Percentiles rank a stretch among this genome's conserved stretches.
Evolutionary conservation across 75 land plant genomes (phyloP).

Genomic region (Larix kaempferi): DNA sequence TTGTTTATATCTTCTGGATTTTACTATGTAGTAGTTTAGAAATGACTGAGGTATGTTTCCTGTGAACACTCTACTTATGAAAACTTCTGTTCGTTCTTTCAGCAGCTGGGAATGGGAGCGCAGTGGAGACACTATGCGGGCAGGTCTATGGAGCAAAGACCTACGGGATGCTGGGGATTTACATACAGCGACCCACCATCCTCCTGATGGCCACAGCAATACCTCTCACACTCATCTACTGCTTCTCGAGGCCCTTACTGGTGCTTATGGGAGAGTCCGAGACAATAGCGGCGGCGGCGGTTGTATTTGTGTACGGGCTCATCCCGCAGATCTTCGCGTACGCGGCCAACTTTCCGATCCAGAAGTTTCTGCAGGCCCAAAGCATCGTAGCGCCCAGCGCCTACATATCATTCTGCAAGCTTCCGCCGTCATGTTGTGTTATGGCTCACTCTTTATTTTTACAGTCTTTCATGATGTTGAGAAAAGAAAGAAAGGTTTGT

Average conservation of each 20-base stretch:
- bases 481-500: too few relatives aligned
- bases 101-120: constrained; percentile 71
- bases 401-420: constrained; percentile 26
- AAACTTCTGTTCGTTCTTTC: background rate
- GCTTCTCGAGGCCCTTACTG: constrained; percentile 30
- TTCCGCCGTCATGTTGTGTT: constrained; percentile 43
- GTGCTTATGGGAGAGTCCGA: constrained; percentile 31
- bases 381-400: constrained; percentile 52
- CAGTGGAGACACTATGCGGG: constrained; percentile 64
- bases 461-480: too few relatives aligned
- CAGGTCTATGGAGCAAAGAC: constrained; percentile 57
- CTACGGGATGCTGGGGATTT: constrained; percentile 49
- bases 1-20: too few relatives aligned
- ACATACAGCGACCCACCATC: constrained; percentile 44
- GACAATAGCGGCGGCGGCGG: constrained; percentile 32
- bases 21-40: too few relatives aligned
- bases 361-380: constrained; percentile 60
- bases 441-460: background rate
- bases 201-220: constrained; percentile 26
- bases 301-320: constrained; percentile 41
- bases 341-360: constrained; percentile 40
- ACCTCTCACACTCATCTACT: constrained; percentile 36
- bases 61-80: too few relatives aligned
- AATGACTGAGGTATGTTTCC: too few relatives aligned
- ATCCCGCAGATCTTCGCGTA: constrained; percentile 58